A percentile compares a stretch with the other conserved stretches of the same genome.
Evolutionary conservation across 2,329 filamentous ascomycete genomes (phyloP).

Genomic region (Pseudogymnoascus pannorum): DNA sequence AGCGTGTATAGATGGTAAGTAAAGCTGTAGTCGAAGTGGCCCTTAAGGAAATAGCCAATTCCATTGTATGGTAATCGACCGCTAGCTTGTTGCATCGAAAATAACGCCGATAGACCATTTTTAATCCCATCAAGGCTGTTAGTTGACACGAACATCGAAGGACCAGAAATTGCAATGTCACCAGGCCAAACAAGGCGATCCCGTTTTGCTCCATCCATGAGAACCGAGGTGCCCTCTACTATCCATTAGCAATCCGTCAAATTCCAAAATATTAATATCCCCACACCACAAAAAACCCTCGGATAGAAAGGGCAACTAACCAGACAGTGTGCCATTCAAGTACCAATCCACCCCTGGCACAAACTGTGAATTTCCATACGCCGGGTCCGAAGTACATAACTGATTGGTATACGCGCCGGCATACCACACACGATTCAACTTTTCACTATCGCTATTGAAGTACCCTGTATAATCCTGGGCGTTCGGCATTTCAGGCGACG

Average conservation of each 20-base stretch:
- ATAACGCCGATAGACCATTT: slow-evolving; percentile 43
- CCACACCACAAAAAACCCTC: not conserved
- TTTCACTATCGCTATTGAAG: slow-evolving; percentile 28
- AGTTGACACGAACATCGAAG: slow-evolving; percentile 46
- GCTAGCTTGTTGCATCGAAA: slow-evolving; percentile 30
- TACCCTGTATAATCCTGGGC: slow-evolving; percentile 19
- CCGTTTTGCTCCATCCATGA: slow-evolving; percentile 45
- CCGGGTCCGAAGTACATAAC: slow-evolving; percentile 25
- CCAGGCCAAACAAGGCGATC: slow-evolving; percentile 51
- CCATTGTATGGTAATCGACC: slow-evolving; percentile 46
- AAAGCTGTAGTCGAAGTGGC: slow-evolving; percentile 33
- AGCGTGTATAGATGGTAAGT: slow-evolving; percentile 54
- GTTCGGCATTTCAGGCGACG: slow-evolving; percentile 16
- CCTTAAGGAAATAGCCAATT: slow-evolving; percentile 26
- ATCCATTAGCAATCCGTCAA: not conserved
- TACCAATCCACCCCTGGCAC: slow-evolving; percentile 1
- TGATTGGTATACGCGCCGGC: slow-evolving; percentile 28
- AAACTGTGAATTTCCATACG: slow-evolving; percentile 16
- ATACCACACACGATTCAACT: slow-evolving; percentile 33
- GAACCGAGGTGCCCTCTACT: slow-evolving; percentile 20
- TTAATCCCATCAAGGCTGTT: slow-evolving; percentile 43
- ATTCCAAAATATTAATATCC: not conserved
- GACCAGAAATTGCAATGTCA: slow-evolving; percentile 50
- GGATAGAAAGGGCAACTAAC: not conserved
- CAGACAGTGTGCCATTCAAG: not conserved